Conservation (phyloP, 176 grass and related monocot genomes). For the Cymbopogon citratus region DNA sequence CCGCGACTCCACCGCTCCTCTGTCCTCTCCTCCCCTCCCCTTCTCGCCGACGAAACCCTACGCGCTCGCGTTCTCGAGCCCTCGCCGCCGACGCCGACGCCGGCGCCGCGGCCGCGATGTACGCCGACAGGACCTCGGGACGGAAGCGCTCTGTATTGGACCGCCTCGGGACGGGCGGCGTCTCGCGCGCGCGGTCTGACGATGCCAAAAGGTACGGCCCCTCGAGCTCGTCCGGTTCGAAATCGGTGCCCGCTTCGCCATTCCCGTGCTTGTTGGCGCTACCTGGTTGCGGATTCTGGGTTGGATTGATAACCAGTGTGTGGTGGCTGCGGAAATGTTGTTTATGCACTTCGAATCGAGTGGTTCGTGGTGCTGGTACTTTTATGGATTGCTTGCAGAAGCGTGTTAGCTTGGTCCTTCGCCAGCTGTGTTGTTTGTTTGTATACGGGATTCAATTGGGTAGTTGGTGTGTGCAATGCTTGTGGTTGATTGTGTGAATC, state of each 20-base stretch:
- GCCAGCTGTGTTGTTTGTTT: not conserved
- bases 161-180: conserved; percentile 37
- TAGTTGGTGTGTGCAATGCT: not conserved
- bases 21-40: not conserved
- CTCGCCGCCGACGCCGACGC: not conserved
- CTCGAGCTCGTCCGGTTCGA: not conserved
- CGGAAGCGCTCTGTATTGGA: conserved; percentile 66
- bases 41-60: not conserved
- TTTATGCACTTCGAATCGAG: not conserved
- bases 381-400: not conserved
- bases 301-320: not conserved
- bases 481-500: not conserved
- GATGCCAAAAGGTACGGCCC: conserved; percentile 41
- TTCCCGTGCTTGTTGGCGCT: not conserved
- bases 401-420: not conserved
- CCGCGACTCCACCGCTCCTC: not conserved
- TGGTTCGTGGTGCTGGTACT: not conserved
- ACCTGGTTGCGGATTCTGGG: not conserved
- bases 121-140: conserved; percentile 40
- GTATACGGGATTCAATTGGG: not conserved
- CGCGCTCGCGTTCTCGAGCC: not conserved
- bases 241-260: not conserved
- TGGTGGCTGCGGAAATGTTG: not conserved
- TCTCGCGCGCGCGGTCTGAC: conserved; percentile 9
- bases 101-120: conserved; percentile 21